phyloP scores from a whole-genome alignment of 192 early-diverging fungal species.

The Jimgerdemannia flammicorona region DNA sequence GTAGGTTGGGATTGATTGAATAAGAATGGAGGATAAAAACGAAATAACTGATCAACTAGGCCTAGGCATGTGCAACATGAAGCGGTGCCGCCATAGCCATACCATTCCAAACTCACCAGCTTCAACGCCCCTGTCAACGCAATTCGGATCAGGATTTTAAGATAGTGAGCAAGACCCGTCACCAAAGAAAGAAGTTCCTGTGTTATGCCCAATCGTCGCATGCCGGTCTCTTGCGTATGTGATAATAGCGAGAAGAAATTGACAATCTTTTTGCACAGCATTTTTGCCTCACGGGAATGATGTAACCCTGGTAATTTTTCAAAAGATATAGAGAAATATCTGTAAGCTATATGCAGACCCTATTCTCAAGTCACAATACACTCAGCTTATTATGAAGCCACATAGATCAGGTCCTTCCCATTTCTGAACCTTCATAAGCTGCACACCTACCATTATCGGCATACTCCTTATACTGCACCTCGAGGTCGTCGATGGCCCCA shows the following conservation, averaged over 20 bases:
- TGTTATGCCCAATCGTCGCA: constrained; percentile 59
- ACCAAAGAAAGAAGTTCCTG: constrained; percentile 88
- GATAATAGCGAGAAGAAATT: constrained; percentile 91
- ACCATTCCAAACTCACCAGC: constrained; percentile 39
- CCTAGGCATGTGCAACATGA: background rate
- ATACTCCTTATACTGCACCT: constrained; percentile 37
- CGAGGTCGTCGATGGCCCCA: constrained; percentile 74
- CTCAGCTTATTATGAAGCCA: too few species aligned
- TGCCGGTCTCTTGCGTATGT: constrained; percentile 59
- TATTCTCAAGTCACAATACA: too few species aligned
- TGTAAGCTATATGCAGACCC: background rate
- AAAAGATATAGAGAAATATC: background rate
- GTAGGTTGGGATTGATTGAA: constrained; percentile 13
- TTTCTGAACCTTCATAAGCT: background rate
- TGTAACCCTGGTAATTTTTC: constrained; percentile 48
- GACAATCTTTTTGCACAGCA: constrained; percentile 93
- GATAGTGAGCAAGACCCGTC: constrained; percentile 85
- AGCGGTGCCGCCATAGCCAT: constrained; percentile 8
- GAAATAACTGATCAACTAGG: background rate
- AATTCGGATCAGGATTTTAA: constrained; percentile 88
- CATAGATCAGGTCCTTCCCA: background rate
- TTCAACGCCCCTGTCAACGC: constrained; percentile 85
- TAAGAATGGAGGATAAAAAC: background rate
- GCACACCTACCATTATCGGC: constrained; percentile 14
- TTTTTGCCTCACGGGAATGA: constrained; percentile 87